These are phyloP conservation scores for Phytophthora litchii DNA, from an alignment of 352 stramenopile genomes.

Conservation along the genomic window DNA sequence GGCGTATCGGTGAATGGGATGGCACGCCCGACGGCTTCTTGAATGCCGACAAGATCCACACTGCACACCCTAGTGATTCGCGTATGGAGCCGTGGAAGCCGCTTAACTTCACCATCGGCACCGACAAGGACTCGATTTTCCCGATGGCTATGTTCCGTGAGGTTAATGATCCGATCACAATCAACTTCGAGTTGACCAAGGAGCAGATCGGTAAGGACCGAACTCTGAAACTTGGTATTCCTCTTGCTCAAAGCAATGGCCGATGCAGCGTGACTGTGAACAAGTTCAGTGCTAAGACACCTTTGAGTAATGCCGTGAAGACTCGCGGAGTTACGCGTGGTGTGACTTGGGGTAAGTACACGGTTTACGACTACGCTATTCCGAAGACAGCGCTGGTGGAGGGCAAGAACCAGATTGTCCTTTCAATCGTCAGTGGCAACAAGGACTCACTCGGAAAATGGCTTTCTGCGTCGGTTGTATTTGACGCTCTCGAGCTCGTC, in stretches of 20 bases:
- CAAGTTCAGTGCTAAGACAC: conserved; percentile 39
- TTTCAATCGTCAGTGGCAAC: conserved; percentile 53
- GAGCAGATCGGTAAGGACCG: conserved; percentile 30
- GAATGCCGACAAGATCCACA: conserved; percentile 64
- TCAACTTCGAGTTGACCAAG: conserved; percentile 45
- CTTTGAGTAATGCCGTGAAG: conserved; percentile 42
- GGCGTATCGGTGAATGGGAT: conserved; percentile 59
- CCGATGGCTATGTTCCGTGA: conserved; percentile 56
- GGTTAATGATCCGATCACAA: conserved; percentile 53
- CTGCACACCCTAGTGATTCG: conserved; percentile 53
- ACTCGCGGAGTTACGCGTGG: conserved; percentile 56
- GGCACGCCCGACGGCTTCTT: conserved; percentile 54
- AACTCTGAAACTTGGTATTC: conserved; percentile 50
- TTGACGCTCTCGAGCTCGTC: conserved; percentile 53
- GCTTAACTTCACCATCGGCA: conserved; percentile 37
- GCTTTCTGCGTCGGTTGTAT: conserved; percentile 53
- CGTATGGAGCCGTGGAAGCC: conserved; percentile 42
- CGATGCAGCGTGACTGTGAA: conserved; percentile 51
- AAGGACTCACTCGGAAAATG: conserved; percentile 44
- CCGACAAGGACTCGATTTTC: conserved; percentile 36
- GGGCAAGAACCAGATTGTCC: conserved; percentile 39
- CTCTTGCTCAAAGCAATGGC: conserved; percentile 49
- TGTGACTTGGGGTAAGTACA: conserved; percentile 53
- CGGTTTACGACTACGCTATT: conserved; percentile 53
- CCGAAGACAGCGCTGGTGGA: conserved; percentile 39